A percentile compares a stretch with the other conserved stretches of the same genome.
phyloP scores from a whole-genome alignment of 2,329 filamentous ascomycete genomes.

The Pseudocercospora macadamiae region DNA sequence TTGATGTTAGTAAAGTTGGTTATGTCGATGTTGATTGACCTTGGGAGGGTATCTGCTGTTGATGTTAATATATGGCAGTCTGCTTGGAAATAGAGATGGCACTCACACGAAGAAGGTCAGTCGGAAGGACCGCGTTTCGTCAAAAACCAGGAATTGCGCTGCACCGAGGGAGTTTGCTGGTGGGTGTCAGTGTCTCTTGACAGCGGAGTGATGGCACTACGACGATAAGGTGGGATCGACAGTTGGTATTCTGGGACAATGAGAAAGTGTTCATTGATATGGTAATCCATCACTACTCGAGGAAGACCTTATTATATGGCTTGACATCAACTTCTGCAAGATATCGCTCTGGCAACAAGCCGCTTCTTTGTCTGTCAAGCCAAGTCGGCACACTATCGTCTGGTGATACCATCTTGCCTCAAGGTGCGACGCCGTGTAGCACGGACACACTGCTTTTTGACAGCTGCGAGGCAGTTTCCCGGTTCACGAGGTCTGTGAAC shows the following conservation, averaged over 20 bases:
- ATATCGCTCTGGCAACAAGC: constrained; percentile 1
- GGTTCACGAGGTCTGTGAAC: constrained; percentile 5
- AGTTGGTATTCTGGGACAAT: background rate
- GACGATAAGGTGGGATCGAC: background rate
- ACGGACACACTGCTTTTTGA: constrained; percentile 1
- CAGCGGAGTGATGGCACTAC: background rate
- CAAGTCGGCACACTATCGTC: constrained; percentile 1
- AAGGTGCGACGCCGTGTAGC: background rate
- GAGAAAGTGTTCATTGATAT: background rate
- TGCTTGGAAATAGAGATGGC: background rate
- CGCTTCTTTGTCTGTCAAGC: background rate
- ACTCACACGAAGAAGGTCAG: background rate
- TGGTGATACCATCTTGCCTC: constrained; percentile 1
- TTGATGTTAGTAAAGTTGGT: background rate
- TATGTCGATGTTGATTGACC: background rate
- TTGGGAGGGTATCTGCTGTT: background rate
- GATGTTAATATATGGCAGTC: background rate
- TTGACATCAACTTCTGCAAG: too few relatives aligned
- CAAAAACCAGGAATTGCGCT: background rate
- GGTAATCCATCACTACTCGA: too few relatives aligned
- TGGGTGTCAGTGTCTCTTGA: background rate
- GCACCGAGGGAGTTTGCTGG: background rate
- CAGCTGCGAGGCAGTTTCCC: constrained; percentile 6
- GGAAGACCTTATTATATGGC: too few relatives aligned
- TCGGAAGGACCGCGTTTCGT: background rate